Percentiles rank a stretch among this genome's conserved stretches.
Conservation (phyloP, 1,139 yeast species). For the Magnusiomyces clavatus region DNA sequence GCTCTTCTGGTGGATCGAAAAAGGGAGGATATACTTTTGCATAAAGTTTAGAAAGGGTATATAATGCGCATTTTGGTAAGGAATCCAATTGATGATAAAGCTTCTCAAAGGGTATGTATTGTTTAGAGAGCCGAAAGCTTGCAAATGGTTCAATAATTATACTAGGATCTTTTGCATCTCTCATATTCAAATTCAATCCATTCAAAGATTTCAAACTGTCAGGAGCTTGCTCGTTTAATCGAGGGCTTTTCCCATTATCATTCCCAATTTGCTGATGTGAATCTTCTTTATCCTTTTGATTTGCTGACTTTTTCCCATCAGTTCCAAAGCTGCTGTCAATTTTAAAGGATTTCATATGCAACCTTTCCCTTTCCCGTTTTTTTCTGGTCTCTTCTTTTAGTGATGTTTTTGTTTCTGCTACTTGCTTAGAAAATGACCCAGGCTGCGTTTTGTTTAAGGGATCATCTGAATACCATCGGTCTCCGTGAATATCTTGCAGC, state of each 20-base stretch:
- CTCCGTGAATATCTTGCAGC: neutral
- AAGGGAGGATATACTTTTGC: conserved; percentile 58
- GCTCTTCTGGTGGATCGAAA: conserved; percentile 57
- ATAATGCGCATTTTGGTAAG: conserved; percentile 7
- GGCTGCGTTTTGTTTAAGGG: neutral
- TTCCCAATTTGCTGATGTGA: no score
- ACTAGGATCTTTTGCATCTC: neutral
- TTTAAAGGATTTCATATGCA: no score
- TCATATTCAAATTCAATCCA: conserved; percentile 20
- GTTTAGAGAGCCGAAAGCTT: conserved; percentile 22
- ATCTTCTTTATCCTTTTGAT: no score
- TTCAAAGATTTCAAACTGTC: no score
- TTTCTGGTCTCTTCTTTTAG: conserved; percentile 27
- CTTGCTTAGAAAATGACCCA: neutral
- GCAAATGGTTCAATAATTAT: conserved; percentile 19
- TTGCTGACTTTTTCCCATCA: no score
- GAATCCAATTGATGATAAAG: conserved; percentile 21
- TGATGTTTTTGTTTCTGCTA: conserved; percentile 13
- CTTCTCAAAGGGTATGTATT: conserved; percentile 33
- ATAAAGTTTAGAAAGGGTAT: conserved; percentile 21
- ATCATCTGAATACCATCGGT: neutral
- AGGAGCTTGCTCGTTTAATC: no score
- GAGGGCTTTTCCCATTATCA: no score
- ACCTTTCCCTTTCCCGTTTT: no score
- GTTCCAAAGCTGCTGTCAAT: no score